Base-by-base conservation (phyloP, 129 eudicot genomes). In the Erigeron canadensis region DNA sequence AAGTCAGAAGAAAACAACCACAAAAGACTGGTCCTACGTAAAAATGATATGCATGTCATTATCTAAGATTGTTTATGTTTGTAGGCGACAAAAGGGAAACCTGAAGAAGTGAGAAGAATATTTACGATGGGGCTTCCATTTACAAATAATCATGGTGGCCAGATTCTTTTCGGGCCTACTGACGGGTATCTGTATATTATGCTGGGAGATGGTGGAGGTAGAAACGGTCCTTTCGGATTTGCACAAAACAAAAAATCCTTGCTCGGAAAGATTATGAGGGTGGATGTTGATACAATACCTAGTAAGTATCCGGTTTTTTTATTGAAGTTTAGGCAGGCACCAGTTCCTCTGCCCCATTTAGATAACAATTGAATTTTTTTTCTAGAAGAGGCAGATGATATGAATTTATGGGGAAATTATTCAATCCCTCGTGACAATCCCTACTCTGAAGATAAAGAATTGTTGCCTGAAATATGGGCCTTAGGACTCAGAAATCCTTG, bases 151-250 rank as follows among this genome's bases (percentile, higher is more conserved):
- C 95, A 90, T 37, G 96, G 93, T 8, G 98, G 96, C 15, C 98
- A 94, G 75, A 86, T 89, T 70, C 87, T 89, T 19, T 94, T 94
- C 58, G 88, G 96, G 16, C 98, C 98, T 5, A 71, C 70, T 17
- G 98, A 89, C 46, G 92, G 95, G 17, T 84, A 89, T 75, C 56
- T 94, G 22, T 94, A 94, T 71, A 28, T 94, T 16, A 94, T 89
- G 96, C 63, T 86, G 84, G 98, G 97, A 74, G 98, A 94, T 62
- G 97, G 96, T 75, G 96, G 95, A 63, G 78, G 88, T 44, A 84
- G 73, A 75, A 81, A 69, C 12, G 93, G 84, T 63, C 96, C 93
- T 55, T 86, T 68, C 13, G 71, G 82, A 59, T 93, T 93, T 65
- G 84, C 98, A 37, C 98, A 93, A 75, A 93, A 89, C 69, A 94